phyloP scores from a whole-genome alignment of 106 monocot genomes.

The Allium cepa region DNA sequence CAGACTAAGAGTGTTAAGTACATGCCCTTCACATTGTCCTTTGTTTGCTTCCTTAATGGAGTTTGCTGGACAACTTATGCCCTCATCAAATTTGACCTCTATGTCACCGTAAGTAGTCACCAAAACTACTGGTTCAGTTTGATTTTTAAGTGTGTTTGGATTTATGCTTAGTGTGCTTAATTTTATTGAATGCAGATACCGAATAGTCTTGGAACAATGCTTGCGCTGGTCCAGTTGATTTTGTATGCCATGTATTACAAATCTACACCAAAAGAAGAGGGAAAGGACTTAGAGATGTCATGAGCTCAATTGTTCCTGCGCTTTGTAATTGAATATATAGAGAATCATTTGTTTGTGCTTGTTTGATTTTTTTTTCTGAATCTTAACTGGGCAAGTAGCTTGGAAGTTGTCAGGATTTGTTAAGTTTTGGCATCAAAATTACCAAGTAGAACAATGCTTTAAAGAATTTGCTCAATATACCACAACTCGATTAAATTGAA shows the following conservation, averaged over 20 bases:
- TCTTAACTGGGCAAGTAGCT: too few species aligned
- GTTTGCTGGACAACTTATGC: constrained; percentile 46
- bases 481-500: too few species aligned
- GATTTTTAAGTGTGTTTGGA: too few species aligned
- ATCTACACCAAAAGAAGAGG: neutral
- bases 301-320: neutral
- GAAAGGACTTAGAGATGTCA: neutral
- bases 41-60: constrained; percentile 40
- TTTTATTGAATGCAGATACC: neutral
- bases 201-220: neutral
- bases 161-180: neutral
- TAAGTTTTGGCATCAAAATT: neutral
- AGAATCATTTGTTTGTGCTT: too few species aligned
- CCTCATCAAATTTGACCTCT: constrained; percentile 44
- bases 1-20: constrained; percentile 49
- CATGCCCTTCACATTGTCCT: constrained; percentile 43
- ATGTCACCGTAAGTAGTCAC: constrained; percentile 14
- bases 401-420: neutral
- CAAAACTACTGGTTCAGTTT: too few species aligned
- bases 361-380: too few species aligned
- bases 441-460: neutral
- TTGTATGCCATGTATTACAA: neutral
- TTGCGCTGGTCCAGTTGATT: neutral
- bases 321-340: neutral
- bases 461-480: neutral